These are phyloP conservation scores for Fusarium nurragi DNA, from an alignment of 2,329 filamentous ascomycete genomes.

Conservation along the genomic window DNA sequence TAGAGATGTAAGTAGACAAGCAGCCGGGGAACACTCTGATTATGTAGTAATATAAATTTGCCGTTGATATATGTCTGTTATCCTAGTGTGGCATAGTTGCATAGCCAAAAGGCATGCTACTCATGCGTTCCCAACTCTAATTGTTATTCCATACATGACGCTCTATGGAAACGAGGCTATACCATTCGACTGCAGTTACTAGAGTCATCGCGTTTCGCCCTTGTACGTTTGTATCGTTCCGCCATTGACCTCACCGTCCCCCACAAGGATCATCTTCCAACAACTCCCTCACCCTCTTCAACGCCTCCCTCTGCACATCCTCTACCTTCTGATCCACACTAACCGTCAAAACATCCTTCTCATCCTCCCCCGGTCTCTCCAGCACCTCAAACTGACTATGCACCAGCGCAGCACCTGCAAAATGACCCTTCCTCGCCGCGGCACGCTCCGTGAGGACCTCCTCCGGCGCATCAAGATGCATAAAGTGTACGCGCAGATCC, in stretches of 20 bases:
- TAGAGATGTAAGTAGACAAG: too few species aligned
- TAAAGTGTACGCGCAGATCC: conserved; percentile 19
- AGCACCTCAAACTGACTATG: conserved; percentile 23
- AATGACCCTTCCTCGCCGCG: conserved; percentile 16
- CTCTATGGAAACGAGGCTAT: too few species aligned
- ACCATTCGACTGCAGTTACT: too few species aligned
- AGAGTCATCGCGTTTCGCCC: too few species aligned
- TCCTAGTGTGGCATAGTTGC: too few species aligned
- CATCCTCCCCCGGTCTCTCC: conserved; percentile 4
- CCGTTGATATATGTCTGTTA: too few species aligned
- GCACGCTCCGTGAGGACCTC: conserved; percentile 17
- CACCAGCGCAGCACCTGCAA: conserved; percentile 8
- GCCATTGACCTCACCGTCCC: not conserved
- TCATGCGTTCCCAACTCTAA: too few species aligned
- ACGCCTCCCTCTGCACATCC: conserved; percentile 18
- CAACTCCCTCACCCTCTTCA: conserved; percentile 3
- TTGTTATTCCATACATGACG: too few species aligned
- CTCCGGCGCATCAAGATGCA: conserved; percentile 27
- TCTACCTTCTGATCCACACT: conserved; percentile 21
- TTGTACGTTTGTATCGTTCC: too few species aligned
- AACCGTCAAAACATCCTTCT: conserved; percentile 15
- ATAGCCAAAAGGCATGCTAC: too few species aligned
- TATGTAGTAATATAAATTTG: too few species aligned
- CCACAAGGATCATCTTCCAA: conserved; percentile 10
- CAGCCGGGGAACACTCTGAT: too few species aligned